phyloP scores from a whole-genome alignment of 208 protist genomes.

The Crithidia fasciculata region DNA sequence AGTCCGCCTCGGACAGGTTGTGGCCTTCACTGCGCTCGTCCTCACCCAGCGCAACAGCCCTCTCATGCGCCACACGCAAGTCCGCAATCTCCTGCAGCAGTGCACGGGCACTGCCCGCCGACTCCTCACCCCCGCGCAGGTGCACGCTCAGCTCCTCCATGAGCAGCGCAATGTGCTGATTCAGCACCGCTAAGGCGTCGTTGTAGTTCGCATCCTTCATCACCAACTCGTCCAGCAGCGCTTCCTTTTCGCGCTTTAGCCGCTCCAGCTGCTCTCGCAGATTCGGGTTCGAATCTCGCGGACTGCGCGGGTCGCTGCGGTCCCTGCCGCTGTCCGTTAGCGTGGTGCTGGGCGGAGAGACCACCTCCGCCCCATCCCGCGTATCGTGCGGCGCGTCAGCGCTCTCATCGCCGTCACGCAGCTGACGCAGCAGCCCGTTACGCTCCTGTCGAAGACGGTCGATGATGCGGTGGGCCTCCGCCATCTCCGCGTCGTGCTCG shows the following conservation, averaged over 20 bases:
- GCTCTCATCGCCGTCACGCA: background rate
- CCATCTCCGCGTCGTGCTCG: constrained; percentile 16
- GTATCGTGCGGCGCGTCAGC: background rate
- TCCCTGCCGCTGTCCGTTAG: background rate
- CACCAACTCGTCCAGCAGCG: constrained; percentile 49
- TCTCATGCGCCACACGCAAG: constrained; percentile 33
- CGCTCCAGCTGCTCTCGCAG: constrained; percentile 61
- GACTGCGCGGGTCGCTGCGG: background rate
- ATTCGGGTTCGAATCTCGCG: background rate
- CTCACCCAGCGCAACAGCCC: background rate
- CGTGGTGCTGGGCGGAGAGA: background rate
- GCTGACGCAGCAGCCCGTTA: background rate
- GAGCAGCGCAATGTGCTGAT: constrained; percentile 46
- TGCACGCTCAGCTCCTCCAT: constrained; percentile 59
- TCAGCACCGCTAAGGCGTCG: constrained; percentile 46
- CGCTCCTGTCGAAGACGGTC: constrained; percentile 4
- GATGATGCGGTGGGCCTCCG: constrained; percentile 11
- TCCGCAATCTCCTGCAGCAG: constrained; percentile 53
- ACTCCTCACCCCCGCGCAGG: constrained; percentile 50
- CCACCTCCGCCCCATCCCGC: background rate
- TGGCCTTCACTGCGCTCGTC: constrained; percentile 1
- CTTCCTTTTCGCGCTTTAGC: constrained; percentile 72
- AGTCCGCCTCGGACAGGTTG: background rate
- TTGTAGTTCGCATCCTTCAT: constrained; percentile 40
- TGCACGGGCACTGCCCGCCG: constrained; percentile 46